A percentile compares a stretch with the other conserved stretches of the same genome.
Evolutionary conservation across 164 flowering plant species (phyloP).

Genomic region (Nymphaea thermarum): DNA sequence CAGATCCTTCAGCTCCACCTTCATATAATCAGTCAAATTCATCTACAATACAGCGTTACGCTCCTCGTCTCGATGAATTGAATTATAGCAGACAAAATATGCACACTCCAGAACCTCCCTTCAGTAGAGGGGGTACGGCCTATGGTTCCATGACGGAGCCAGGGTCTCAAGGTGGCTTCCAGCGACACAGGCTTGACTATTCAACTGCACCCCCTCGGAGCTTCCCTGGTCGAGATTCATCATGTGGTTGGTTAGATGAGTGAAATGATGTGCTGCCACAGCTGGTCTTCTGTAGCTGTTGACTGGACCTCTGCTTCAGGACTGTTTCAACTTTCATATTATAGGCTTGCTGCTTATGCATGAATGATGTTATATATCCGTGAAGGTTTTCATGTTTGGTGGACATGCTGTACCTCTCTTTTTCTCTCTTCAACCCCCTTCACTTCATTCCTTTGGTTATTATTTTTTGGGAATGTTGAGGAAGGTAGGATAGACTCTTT

Average conservation of each 20-base stretch:
- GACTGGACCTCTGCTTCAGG: no score
- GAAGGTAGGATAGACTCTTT: no score
- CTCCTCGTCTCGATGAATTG: constrained; percentile 39
- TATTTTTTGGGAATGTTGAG: no score
- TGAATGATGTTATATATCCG: no score
- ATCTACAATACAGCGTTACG: constrained; percentile 38
- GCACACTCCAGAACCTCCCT: background rate
- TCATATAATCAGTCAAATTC: constrained; percentile 16
- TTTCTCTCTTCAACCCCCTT: no score
- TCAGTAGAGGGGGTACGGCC: background rate
- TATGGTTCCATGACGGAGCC: constrained; percentile 7
- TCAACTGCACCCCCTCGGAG: constrained; percentile 27
- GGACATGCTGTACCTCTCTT: no score
- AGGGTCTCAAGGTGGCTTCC: constrained; percentile 3
- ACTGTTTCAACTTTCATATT: no score
- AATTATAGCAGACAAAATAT: constrained; percentile 18
- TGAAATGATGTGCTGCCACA: background rate
- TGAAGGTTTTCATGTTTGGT: no score
- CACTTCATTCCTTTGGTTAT: no score
- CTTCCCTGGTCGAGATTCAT: constrained; percentile 15
- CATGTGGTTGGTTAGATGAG: constrained; percentile 49
- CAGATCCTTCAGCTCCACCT: constrained; percentile 13
- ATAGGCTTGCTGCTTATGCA: no score
- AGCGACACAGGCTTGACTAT: constrained; percentile 20
- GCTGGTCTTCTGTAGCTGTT: no score